Percentiles rank a stretch among this genome's conserved stretches.
Conservation (phyloP, 2,329 filamentous ascomycete genomes). For the Coleophoma crateriformis region DNA sequence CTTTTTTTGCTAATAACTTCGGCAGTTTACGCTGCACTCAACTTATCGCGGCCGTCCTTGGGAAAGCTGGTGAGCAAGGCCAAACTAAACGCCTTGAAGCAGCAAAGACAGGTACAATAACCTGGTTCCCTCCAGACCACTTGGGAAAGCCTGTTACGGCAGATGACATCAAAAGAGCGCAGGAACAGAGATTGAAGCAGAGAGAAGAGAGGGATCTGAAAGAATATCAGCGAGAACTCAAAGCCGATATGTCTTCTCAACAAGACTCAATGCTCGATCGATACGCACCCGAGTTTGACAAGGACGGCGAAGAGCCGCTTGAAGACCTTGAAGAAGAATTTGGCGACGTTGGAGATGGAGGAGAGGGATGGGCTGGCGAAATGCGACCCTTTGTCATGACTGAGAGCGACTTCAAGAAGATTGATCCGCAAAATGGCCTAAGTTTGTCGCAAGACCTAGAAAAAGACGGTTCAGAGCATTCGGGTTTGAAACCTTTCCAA, state of each 20-base stretch:
- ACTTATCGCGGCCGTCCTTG: constrained; percentile 80
- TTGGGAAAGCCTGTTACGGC: constrained; percentile 16
- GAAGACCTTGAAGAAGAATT: too few relatives aligned
- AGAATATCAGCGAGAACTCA: background rate
- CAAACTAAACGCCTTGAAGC: constrained; percentile 59
- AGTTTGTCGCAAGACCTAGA: too few relatives aligned
- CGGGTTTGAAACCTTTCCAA: too few relatives aligned
- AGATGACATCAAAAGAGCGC: constrained; percentile 1
- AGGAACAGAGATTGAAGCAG: background rate
- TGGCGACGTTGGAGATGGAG: background rate
- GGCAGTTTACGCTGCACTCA: constrained; percentile 72
- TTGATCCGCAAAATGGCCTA: too few relatives aligned
- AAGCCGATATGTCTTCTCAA: too few relatives aligned
- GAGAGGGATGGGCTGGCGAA: background rate
- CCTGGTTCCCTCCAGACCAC: constrained; percentile 44
- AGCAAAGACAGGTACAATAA: constrained; percentile 56
- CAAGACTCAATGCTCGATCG: too few relatives aligned
- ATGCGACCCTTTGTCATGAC: background rate
- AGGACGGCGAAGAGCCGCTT: too few relatives aligned
- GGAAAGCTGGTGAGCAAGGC: constrained; percentile 76
- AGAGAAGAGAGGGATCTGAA: background rate
- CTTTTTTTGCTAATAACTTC: constrained; percentile 17
- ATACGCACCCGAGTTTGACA: too few relatives aligned
- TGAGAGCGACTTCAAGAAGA: background rate
- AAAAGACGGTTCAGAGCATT: too few relatives aligned